Conservation (phyloP, 768 basidiomycete genomes). For the Pisolithus marmoratus region DNA sequence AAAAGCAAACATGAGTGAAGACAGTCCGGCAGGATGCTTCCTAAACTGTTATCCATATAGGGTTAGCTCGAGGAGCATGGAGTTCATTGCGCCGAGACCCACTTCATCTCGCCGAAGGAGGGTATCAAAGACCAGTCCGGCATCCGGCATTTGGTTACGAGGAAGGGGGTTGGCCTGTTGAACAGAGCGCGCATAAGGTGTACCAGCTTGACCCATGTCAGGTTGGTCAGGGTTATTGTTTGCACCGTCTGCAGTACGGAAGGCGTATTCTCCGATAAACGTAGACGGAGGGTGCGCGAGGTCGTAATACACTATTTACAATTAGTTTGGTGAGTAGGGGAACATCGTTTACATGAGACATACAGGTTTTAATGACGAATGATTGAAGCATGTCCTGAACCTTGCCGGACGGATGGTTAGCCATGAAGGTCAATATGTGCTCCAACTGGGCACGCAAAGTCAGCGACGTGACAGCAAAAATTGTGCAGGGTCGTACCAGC, state of each 20-base stretch:
- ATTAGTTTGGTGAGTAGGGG: background rate
- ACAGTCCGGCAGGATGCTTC: slow-evolving; percentile 73
- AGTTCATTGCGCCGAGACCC: background rate
- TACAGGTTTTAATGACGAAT: slow-evolving; percentile 49
- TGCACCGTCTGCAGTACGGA: slow-evolving; percentile 72
- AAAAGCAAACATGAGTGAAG: slow-evolving; percentile 75
- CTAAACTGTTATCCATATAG: slow-evolving; percentile 46
- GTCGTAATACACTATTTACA: slow-evolving; percentile 66
- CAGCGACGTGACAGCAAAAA: background rate
- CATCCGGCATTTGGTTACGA: slow-evolving; percentile 64
- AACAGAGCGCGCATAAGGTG: slow-evolving; percentile 79
- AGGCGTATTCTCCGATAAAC: slow-evolving; percentile 58
- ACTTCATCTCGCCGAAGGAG: slow-evolving; percentile 70
- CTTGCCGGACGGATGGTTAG: slow-evolving; percentile 47
- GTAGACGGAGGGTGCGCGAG: slow-evolving; percentile 75
- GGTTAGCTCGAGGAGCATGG: background rate
- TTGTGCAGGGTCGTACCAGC: slow-evolving; percentile 41
- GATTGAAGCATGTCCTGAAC: slow-evolving; percentile 34
- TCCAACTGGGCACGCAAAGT: slow-evolving; percentile 50
- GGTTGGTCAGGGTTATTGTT: slow-evolving; percentile 68
- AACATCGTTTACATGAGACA: slow-evolving; percentile 19
- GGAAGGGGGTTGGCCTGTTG: slow-evolving; percentile 64
- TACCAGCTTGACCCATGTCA: slow-evolving; percentile 70
- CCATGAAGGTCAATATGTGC: slow-evolving; percentile 57
- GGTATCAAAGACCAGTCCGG: slow-evolving; percentile 77